phyloP scores from a whole-genome alignment of 441 rosid species.

The Gossypium trilobum region DNA sequence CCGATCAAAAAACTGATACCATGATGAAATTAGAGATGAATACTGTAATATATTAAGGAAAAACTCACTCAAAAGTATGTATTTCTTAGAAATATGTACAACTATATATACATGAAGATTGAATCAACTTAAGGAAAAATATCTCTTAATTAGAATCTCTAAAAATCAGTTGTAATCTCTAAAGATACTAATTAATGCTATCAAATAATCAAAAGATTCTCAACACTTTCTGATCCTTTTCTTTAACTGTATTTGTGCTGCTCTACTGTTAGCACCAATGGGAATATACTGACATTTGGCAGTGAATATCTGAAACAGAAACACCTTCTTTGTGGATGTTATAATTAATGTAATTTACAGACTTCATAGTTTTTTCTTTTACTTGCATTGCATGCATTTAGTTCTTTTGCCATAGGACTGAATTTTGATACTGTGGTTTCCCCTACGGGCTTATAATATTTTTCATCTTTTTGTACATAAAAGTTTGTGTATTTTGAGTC shows the following conservation, averaged over 20 bases:
- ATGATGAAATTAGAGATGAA: too few relatives aligned
- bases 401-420: background rate
- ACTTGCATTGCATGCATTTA: background rate
- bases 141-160: too few relatives aligned
- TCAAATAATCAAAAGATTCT: too few relatives aligned
- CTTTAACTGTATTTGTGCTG: background rate
- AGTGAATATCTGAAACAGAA: background rate
- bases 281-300: background rate
- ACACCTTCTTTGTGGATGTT: background rate
- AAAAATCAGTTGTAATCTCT: too few relatives aligned
- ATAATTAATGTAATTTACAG: background rate
- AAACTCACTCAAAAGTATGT: too few relatives aligned
- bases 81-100: too few relatives aligned
- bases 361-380: background rate
- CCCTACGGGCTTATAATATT: background rate
- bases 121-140: too few relatives aligned
- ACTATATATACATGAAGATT: too few relatives aligned
- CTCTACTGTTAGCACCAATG: background rate
- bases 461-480: background rate
- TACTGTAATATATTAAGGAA: too few relatives aligned
- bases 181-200: too few relatives aligned
- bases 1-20: too few relatives aligned
- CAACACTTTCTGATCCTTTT: background rate
- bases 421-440: background rate
- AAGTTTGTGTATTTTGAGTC: background rate